A percentile compares a stretch with the other conserved stretches of the same genome.
Evolutionary conservation across 306 rosid genomes (phyloP).

Genomic region (Dryas drummondii): DNA sequence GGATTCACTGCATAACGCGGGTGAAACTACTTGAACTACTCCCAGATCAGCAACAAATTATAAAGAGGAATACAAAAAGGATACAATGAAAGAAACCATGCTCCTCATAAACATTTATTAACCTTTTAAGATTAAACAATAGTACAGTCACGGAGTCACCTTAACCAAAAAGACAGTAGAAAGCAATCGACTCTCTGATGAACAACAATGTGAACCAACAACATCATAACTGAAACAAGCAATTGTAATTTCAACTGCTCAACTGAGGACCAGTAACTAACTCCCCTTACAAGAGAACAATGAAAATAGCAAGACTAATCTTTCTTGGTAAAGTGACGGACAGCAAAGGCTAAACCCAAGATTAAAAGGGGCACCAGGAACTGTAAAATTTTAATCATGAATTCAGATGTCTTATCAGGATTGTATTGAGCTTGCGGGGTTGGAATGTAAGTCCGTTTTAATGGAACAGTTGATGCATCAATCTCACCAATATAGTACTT

Average conservation of each 20-base stretch:
- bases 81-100: neutral
- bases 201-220: neutral
- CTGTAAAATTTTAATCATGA: constrained; percentile 82
- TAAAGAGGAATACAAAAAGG: neutral
- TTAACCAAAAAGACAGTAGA: neutral
- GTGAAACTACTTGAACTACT: neutral
- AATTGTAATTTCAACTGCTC: constrained; percentile 27
- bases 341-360: constrained; percentile 83
- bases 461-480: constrained; percentile 68
- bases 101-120: neutral
- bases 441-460: constrained; percentile 45
- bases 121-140: neutral
- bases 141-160: neutral
- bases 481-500: constrained; percentile 83
- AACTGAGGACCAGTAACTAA: constrained; percentile 15
- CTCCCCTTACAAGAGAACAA: constrained; percentile 21
- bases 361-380: constrained; percentile 83
- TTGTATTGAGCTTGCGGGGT: constrained; percentile 55
- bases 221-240: constrained; percentile 2
- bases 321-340: constrained; percentile 87
- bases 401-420: constrained; percentile 72
- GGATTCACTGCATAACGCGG: too few species aligned
- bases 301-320: constrained; percentile 22
- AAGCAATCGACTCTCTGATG: neutral
- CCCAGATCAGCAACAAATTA: neutral